Base-by-base conservation (phyloP, 208 protist genomes). In the Phytomonas sp. region DNA sequence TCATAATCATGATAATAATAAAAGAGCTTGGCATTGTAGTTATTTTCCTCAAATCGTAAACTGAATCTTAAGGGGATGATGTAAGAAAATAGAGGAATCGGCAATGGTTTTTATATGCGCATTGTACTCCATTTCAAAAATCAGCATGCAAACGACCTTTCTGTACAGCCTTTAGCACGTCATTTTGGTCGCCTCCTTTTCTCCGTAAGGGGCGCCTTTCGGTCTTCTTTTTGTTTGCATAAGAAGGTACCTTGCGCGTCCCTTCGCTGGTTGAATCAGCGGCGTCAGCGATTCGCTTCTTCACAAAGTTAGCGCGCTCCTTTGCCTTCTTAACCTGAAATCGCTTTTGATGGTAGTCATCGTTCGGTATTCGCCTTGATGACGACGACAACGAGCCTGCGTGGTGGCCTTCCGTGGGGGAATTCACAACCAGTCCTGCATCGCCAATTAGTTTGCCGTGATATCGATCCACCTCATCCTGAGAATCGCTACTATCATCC, bases 211-310 rank as follows among this genome's bases (percentile, higher is more conserved):
- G 12, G 5, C 64, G 64, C 23, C 34, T 32, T 68, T 26, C 64
- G 1, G 84, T 87, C 71, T 94, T 94, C 69, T 84, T 81, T 77
- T 91, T 94, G 63, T 81, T 80, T 10, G 84, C 78, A 69, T 94
- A 94, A 14, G 79, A 63, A 5, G 81, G 82, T 37, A 67, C 75
- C 0, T 32, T 69, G 31, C 67, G 65, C 3, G 33, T 49, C 16
- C 66, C 63, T 31, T 32, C 63, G 19, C n/a, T 61, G 26, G 31
- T 49, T n/a, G 37, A 11, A 2, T 63, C 30, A 0, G 31, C 56
- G 37, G 29, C 37, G 67, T 79, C 71, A 10, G 74, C 78, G 40
- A 84, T 73, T 8, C 77, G 74, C 42, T 89, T 37, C 71, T 92
- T 87, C 23, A 84, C 73, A 12, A 71, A 69, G 40, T 69, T 63